A percentile compares a stretch with the other conserved stretches of the same genome.
Evolutionary conservation across 345 rosid species (phyloP).

Genomic region (Erodium maritimum): DNA sequence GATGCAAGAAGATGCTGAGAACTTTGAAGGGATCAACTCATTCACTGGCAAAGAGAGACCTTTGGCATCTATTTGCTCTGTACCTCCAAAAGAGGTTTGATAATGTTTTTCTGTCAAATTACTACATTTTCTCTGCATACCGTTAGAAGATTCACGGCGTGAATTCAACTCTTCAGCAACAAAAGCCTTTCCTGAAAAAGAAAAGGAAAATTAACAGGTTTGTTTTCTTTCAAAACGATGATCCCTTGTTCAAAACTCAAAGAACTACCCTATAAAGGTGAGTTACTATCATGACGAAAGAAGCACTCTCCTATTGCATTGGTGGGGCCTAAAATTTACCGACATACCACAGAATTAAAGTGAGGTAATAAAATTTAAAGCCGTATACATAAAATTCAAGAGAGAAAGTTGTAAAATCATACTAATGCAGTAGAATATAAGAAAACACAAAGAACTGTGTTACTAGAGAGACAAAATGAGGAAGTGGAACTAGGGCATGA

Average conservation of each 20-base stretch:
- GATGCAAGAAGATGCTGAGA: slow-evolving; percentile 4
- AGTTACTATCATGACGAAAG: no score
- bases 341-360: no score
- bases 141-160: slow-evolving; percentile 7
- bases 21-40: background rate
- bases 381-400: no score
- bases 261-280: no score
- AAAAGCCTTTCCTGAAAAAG: slow-evolving; percentile 6
- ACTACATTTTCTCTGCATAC: slow-evolving; percentile 4
- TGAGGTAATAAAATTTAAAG: no score
- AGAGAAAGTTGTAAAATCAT: no score
- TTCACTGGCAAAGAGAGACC: background rate
- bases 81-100: slow-evolving; percentile 3
- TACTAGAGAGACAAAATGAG: no score
- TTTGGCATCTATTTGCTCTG: slow-evolving; percentile 5
- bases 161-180: slow-evolving; percentile 11
- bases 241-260: no score
- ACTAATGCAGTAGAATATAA: no score
- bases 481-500: background rate
- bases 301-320: no score
- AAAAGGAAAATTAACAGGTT: background rate
- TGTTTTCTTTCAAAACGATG: background rate
- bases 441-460: no score
- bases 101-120: background rate
- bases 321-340: no score